A percentile compares a stretch with the other conserved stretches of the same genome.
Evolutionary conservation across 2,329 filamentous ascomycete species (phyloP).

Genomic region (Paraphoma sp.): DNA sequence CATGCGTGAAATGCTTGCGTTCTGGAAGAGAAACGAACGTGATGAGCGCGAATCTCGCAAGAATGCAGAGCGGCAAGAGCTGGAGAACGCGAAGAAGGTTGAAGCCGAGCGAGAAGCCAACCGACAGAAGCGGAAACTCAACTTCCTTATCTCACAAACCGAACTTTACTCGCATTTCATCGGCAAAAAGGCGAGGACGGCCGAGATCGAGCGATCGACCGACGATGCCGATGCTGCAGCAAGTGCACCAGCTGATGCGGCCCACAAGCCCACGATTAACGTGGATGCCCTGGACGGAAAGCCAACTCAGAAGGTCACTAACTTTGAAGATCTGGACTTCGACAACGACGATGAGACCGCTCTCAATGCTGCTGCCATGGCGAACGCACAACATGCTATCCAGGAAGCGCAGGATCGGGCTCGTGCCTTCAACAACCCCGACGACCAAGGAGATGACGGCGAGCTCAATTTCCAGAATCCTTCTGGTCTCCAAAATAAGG

Average conservation of each 20-base stretch:
- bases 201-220: slow-evolving; percentile 89
- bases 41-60: slow-evolving; percentile 95
- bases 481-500: slow-evolving; percentile 89
- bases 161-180: slow-evolving; percentile 99
- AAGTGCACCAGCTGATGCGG: slow-evolving; percentile 41
- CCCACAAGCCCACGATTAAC: slow-evolving; percentile 54
- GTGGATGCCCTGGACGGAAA: slow-evolving; percentile 57
- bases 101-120: slow-evolving; percentile 98
- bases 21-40: slow-evolving; percentile 98
- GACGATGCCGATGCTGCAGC: slow-evolving; percentile 69
- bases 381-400: slow-evolving; percentile 95
- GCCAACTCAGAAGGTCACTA: slow-evolving; percentile 76
- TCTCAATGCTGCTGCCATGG: slow-evolving; percentile 83
- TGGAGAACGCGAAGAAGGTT: slow-evolving; percentile 94
- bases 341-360: slow-evolving; percentile 90
- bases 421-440: slow-evolving; percentile 82
- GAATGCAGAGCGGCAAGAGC: slow-evolving; percentile 91
- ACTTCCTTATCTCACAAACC: slow-evolving; percentile 98
- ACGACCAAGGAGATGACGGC: slow-evolving; percentile 69
- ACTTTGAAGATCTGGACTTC: slow-evolving; percentile 94
- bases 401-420: slow-evolving; percentile 93
- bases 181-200: slow-evolving; percentile 98
- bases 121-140: slow-evolving; percentile 96
- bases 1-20: slow-evolving; percentile 99
- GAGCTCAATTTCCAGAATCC: slow-evolving; percentile 99